Conservation (phyloP, 345 rosid genomes). For the Kernera saxatilis region DNA sequence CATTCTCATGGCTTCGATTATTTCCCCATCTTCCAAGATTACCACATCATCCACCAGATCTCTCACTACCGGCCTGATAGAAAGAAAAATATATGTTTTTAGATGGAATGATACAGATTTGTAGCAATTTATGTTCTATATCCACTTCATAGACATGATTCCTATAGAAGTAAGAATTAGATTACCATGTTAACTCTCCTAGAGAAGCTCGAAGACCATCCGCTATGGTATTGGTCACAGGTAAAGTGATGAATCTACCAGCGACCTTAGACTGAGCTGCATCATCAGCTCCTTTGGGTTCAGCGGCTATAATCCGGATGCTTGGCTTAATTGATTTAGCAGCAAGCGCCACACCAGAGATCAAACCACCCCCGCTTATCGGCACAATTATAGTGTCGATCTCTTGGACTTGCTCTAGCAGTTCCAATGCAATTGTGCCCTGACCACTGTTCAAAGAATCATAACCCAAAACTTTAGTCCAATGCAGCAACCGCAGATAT, state of each 20-base stretch:
- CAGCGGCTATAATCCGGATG: constrained; percentile 69
- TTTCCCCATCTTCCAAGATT: constrained; percentile 60
- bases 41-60: constrained; percentile 75
- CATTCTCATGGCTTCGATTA: constrained; percentile 76
- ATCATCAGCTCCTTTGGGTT: constrained; percentile 88
- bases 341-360: constrained; percentile 89
- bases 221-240: constrained; percentile 62
- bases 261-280: constrained; percentile 86
- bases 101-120: background rate
- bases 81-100: background rate
- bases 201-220: constrained; percentile 90
- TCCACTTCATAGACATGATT: background rate
- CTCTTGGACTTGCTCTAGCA: constrained; percentile 66
- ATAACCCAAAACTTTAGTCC: background rate
- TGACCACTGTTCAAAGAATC: constrained; percentile 60
- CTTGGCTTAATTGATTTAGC: constrained; percentile 85
- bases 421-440: constrained; percentile 79
- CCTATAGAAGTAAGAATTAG: background rate
- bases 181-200: constrained; percentile 81
- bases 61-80: constrained; percentile 67
- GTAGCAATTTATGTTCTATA: background rate
- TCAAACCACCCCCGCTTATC: constrained; percentile 87
- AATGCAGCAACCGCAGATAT: background rate
- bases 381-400: constrained; percentile 75
- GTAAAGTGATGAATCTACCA: constrained; percentile 58